phyloP scores from a whole-genome alignment of 345 rosid species.

The Gossypium sturtianum region DNA sequence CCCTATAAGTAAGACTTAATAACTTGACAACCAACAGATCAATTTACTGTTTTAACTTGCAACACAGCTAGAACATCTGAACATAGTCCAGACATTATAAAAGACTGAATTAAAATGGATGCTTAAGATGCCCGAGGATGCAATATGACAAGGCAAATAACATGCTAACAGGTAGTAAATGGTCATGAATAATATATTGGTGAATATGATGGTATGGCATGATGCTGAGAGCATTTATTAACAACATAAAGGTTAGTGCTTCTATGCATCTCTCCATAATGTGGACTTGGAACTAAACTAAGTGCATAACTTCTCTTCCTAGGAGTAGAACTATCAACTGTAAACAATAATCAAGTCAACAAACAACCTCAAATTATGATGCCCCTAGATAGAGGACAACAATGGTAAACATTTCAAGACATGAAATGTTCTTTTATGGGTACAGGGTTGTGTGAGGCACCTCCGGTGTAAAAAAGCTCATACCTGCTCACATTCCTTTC shows the following conservation, averaged over 20 bases:
- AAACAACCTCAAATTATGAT: neutral
- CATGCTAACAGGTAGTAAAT: neutral
- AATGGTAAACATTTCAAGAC: constrained; percentile 10
- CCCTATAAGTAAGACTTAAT: neutral
- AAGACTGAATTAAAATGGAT: neutral
- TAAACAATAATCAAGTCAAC: neutral
- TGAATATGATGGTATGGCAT: neutral
- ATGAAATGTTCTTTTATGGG: neutral
- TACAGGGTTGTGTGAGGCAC: neutral
- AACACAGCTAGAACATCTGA: neutral
- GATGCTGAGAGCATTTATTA: constrained; percentile 1
- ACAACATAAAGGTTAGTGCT: neutral
- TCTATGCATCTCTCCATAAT: neutral
- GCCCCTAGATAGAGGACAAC: constrained; percentile 9
- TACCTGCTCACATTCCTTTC: constrained; percentile 97
- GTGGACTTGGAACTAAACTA: neutral
- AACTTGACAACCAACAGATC: neutral
- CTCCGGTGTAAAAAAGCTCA: neutral
- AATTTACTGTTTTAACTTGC: neutral
- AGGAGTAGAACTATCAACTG: neutral
- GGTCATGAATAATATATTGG: neutral
- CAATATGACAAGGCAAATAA: neutral
- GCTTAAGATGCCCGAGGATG: neutral
- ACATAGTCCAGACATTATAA: neutral
- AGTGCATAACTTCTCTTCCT: neutral